Base-by-base conservation (phyloP, 2,329 filamentous ascomycete species). In the Orbilia quercus region DNA sequence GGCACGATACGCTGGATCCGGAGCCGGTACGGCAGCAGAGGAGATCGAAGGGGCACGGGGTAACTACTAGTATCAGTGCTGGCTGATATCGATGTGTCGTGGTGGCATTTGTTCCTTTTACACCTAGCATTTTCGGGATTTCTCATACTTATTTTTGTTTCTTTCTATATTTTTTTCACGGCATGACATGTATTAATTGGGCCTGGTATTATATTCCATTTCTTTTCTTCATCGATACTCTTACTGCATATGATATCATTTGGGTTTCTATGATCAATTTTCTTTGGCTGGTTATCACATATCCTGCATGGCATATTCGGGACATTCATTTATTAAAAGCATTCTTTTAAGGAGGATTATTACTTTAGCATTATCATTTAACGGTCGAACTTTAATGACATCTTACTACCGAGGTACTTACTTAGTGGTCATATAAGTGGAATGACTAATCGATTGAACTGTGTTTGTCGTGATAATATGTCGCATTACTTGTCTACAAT, bases 231-330 rank as follows among this genome's bases (percentile, higher is more conserved):
- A 44, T 9, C n/a, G 40, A 62, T 44, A 22, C 31, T 53, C 23
- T 38, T 45, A 51, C 18, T 22, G 14, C 28, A 31, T 31, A 31
- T 14, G 18, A 48, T 59, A 60, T 40, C 7, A 50, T 60, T 50
- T 60, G 40, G 40, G 40, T 28, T 25, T 42, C 11, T 42, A 22
- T 22, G 45, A 31, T 18, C 12, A 4, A 38, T 58, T 12, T 47
- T 11, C 23, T 36, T 12, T n/a, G 31, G 9, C 12, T 9, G 28
- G 28, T 28, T 18, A n/a, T 4, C 40, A 44, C 14, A 11, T 20
- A 2, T 54, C 7, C 9, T 31, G 28, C 28, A 31, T 31, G 28
- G 28, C 28, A 31, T 31, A 31, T 31, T 31, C 28, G 9, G 9
- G 28, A 31, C 28, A 42, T 18, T 42, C 38, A 6, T 42, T 42